Evolutionary conservation across 2,329 filamentous ascomycete genomes (phyloP), one percentile per base, ranked within the genome.

Genomic region (Claviceps fusiformis): DNA sequence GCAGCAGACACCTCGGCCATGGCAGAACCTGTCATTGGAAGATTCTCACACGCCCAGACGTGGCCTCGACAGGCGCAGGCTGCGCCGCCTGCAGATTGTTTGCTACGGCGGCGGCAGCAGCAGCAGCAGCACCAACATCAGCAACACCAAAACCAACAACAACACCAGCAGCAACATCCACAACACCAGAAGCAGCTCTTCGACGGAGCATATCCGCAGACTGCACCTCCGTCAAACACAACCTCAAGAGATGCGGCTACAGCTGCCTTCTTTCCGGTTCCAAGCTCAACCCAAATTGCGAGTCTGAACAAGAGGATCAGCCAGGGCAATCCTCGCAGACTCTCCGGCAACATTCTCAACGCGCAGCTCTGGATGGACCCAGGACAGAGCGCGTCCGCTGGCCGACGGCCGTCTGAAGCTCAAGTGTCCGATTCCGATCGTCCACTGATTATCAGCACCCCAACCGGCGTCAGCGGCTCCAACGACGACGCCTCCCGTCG

Each of bases 401-500:
- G 52, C 47, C 48, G 48, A 7, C 49, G 48, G 33, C 43, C 15
- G 33, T 37, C 47, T 6, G 52, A 51, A 27, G 35, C 52, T 3
- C 58, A 54, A 68, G 58, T 57, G 13, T 53, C 59, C 1, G 61
- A 65, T 19, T 62, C 76, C 31, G 78, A 81, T 43, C 74, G 76
- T 54, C 79, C 80, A 4, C 70, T 82, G 31, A 82, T 82, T 54
- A 81, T 83, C 64, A 82, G 79, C 64, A 82, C 80, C 3, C 79
- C 79, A 1, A 73, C 68, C 10, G 80, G 80, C 17, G 72, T 82
- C 9, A 68, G 72, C 0, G 79, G 79, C 3, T 77, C 74, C 1
- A 79, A 74, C 58, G 79, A 74, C 58, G 78, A 82, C 55, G 61
- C 68, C 1, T 74, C 62, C 6, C 67, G 67, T 11, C 66, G 63